Conservation (phyloP, 106 monocot genomes). For the Allium sativum region DNA sequence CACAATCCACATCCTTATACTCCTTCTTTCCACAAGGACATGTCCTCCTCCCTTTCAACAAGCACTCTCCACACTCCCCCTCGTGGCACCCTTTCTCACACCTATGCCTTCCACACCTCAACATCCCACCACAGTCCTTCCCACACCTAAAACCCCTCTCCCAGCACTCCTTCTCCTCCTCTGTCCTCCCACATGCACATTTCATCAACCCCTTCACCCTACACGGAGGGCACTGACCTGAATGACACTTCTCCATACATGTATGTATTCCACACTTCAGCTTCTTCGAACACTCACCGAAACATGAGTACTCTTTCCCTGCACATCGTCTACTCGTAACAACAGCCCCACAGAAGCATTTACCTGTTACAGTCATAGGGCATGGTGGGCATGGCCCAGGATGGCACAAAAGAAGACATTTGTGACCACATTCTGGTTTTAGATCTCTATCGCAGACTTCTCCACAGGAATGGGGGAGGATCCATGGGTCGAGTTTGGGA, state of each 20-base stretch:
- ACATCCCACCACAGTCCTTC: conserved; percentile 34
- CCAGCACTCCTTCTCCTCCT: conserved; percentile 44
- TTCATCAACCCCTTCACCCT: conserved; percentile 26
- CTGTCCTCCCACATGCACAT: conserved; percentile 52
- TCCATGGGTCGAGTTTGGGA: conserved; percentile 72
- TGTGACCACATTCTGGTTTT: conserved; percentile 45
- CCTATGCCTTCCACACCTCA: conserved; percentile 59
- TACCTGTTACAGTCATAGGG: conserved; percentile 43
- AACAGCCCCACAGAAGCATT: conserved; percentile 70
- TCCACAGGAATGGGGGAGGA: conserved; percentile 89
- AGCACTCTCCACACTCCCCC: conserved; percentile 70
- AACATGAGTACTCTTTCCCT: conserved; percentile 59
- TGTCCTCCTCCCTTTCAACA: conserved; percentile 59
- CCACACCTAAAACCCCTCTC: conserved; percentile 61
- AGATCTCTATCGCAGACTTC: conserved; percentile 58
- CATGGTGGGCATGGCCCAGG: conserved; percentile 96
- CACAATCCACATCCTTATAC: conserved; percentile 46
- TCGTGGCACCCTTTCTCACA: conserved; percentile 77
- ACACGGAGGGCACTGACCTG: conserved; percentile 65
- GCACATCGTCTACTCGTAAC: conserved; percentile 60
- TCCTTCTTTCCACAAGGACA: conserved; percentile 91
- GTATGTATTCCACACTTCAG: conserved; percentile 44
- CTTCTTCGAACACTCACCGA: conserved; percentile 21
- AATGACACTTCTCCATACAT: conserved; percentile 63
- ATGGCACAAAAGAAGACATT: conserved; percentile 87